Percentiles rank a stretch among this genome's conserved stretches.
These are phyloP conservation scores for Piper longum DNA, from an alignment of 164 flowering plant genomes.

Conservation along the genomic window DNA sequence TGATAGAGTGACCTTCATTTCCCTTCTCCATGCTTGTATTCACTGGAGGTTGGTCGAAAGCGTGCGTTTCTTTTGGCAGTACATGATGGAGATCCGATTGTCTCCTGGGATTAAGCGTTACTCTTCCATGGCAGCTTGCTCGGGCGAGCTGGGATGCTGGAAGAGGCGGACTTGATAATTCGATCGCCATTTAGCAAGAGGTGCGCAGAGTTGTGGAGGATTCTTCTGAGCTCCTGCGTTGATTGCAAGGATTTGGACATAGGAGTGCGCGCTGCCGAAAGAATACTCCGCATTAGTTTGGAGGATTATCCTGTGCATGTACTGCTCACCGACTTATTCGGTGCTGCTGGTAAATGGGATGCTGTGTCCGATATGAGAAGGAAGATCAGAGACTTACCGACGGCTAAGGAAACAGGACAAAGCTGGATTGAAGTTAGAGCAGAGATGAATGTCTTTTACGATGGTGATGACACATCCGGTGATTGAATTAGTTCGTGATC, in stretches of 20 bases:
- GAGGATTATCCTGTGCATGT: slow-evolving; percentile 48
- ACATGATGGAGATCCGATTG: slow-evolving; percentile 36
- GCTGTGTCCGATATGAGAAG: slow-evolving; percentile 51
- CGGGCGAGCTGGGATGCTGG: slow-evolving; percentile 60
- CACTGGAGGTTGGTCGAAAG: slow-evolving; percentile 47
- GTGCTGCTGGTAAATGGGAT: slow-evolving; percentile 58
- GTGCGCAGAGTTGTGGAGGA: slow-evolving; percentile 53
- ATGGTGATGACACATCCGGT: slow-evolving; percentile 38
- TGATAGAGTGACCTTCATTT: slow-evolving; percentile 61
- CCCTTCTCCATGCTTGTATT: slow-evolving; percentile 67
- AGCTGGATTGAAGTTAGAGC: slow-evolving; percentile 68
- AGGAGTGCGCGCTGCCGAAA: slow-evolving; percentile 59
- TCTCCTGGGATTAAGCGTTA: slow-evolving; percentile 60
- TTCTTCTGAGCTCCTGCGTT: slow-evolving; percentile 60
- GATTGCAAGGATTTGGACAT: slow-evolving; percentile 18
- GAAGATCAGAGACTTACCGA: slow-evolving; percentile 31
- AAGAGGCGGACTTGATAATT: slow-evolving; percentile 48
- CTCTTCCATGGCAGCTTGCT: slow-evolving; percentile 72
- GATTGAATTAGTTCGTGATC: slow-evolving; percentile 7
- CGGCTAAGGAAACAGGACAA: slow-evolving; percentile 68
- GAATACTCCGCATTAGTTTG: slow-evolving; percentile 31
- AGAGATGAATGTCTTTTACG: slow-evolving; percentile 34
- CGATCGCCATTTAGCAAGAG: slow-evolving; percentile 31
- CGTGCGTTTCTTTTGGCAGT: slow-evolving; percentile 53
- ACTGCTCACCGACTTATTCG: slow-evolving; percentile 67